phyloP scores from a whole-genome alignment of 441 rosid genomes.

The Eutrema salsugineum region DNA sequence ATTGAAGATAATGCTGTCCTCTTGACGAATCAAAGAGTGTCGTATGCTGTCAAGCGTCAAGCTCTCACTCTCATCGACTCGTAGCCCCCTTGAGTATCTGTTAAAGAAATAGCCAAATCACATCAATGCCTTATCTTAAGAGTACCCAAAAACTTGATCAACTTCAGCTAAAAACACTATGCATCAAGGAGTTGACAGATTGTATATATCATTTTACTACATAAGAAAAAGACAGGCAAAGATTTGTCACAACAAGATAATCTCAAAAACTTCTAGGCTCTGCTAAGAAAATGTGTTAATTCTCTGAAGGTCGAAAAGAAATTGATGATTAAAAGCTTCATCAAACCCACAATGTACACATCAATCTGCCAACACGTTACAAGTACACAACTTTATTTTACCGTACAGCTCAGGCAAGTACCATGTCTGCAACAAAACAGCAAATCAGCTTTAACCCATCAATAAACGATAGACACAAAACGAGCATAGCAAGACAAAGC shows the following conservation, averaged over 20 bases:
- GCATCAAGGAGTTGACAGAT: background rate
- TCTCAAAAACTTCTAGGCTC: too few species aligned
- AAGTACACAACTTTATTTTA: background rate
- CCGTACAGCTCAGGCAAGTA: conserved; percentile 8
- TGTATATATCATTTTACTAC: background rate
- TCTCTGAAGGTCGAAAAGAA: background rate
- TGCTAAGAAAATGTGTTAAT: background rate
- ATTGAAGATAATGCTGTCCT: conserved; percentile 89
- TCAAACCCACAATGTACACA: background rate
- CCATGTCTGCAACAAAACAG: conserved; percentile 3
- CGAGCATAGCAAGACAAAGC: background rate
- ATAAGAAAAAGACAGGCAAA: background rate
- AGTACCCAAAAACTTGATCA: background rate
- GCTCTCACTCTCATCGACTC: conserved; percentile 77
- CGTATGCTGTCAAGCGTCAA: conserved; percentile 79
- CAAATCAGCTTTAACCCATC: background rate
- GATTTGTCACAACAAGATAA: background rate
- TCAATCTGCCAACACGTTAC: background rate
- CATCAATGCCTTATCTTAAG: background rate
- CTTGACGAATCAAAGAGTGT: conserved; percentile 74
- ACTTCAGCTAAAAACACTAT: background rate
- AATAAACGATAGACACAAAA: conserved; percentile 9
- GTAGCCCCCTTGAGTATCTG: conserved; percentile 33
- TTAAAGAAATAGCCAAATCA: background rate
- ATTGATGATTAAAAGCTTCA: background rate